These are phyloP conservation scores for Pseudocercospora pini-densiflorae DNA, from an alignment of 2,329 filamentous ascomycete genomes.

Conservation along the genomic window DNA sequence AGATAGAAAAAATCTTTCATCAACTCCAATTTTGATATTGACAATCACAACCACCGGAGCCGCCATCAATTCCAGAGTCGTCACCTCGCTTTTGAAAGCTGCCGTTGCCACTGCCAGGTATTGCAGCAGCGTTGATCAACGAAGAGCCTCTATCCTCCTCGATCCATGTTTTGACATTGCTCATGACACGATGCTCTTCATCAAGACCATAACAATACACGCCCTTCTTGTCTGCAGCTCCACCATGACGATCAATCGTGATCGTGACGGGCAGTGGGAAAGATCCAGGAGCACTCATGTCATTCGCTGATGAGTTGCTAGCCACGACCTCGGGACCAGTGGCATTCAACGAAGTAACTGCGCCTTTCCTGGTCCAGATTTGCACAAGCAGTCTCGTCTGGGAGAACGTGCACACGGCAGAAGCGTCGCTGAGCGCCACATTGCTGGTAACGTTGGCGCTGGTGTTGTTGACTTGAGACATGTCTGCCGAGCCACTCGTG, in stretches of 20 bases:
- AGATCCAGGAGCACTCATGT: conserved; percentile 58
- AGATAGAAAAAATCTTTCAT: not conserved
- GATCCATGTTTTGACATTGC: conserved; percentile 52
- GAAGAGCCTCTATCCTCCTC: conserved; percentile 58
- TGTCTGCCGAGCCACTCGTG: conserved; percentile 60
- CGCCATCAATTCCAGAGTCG: conserved; percentile 60
- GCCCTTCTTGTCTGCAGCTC: conserved; percentile 57
- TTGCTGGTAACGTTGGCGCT: conserved; percentile 21
- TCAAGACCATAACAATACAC: conserved; percentile 65
- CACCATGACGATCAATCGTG: conserved; percentile 64
- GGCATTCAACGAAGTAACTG: conserved; percentile 9
- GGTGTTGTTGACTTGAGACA: conserved; percentile 43
- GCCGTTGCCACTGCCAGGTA: conserved; percentile 42
- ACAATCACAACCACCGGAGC: conserved; percentile 63
- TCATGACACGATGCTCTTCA: conserved; percentile 48
- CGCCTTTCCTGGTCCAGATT: conserved; percentile 61
- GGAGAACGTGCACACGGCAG: conserved; percentile 55
- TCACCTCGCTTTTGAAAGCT: conserved; percentile 11
- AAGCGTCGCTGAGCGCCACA: conserved; percentile 28
- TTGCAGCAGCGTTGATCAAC: conserved; percentile 56
- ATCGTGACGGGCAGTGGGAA: conserved; percentile 67
- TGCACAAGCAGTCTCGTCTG: conserved; percentile 65
- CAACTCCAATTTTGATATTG: conserved; percentile 60
- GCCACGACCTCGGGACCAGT: conserved; percentile 27
- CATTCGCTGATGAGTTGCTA: conserved; percentile 46